These are phyloP conservation scores for Yamadazyma diospyri DNA, from an alignment of 1,139 yeast species.

Conservation along the genomic window DNA sequence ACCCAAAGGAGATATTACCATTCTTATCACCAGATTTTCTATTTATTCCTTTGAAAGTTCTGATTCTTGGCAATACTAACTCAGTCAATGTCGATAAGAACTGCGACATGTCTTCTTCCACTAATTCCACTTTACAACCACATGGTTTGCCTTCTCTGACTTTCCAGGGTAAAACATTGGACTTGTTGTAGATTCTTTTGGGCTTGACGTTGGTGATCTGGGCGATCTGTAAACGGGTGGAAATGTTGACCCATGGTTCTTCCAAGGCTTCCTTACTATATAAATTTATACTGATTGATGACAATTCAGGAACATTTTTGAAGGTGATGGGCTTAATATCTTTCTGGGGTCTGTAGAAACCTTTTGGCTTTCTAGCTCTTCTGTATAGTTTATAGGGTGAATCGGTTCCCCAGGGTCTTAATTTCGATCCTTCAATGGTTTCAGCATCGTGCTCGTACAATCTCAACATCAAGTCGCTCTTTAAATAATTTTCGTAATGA, in stretches of 20 bases:
- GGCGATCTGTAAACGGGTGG: constrained; percentile 78
- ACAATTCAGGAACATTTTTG: constrained; percentile 68
- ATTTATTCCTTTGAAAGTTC: constrained; percentile 80
- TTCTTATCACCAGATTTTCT: constrained; percentile 75
- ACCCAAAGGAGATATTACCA: constrained; percentile 86
- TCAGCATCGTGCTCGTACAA: constrained; percentile 66
- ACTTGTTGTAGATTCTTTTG: constrained; percentile 63
- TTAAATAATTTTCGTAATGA: constrained; percentile 69
- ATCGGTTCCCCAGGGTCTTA: constrained; percentile 81
- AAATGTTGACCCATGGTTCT: constrained; percentile 69
- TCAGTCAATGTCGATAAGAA: constrained; percentile 85
- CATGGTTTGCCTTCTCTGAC: constrained; percentile 84
- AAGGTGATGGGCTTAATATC: constrained; percentile 64
- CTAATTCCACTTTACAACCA: constrained; percentile 82
- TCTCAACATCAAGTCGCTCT: constrained; percentile 74
- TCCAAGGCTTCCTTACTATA: constrained; percentile 74
- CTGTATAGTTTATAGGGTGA: constrained; percentile 91
- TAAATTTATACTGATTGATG: constrained; percentile 66
- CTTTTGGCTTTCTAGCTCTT: constrained; percentile 61
- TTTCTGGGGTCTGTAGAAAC: constrained; percentile 65
- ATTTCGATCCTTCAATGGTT: constrained; percentile 60
- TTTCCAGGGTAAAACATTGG: constrained; percentile 85
- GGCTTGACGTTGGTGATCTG: constrained; percentile 93
- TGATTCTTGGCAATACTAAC: constrained; percentile 87
- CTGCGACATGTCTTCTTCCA: constrained; percentile 82